These are phyloP conservation scores for Corinectria fuckeliana DNA, from an alignment of 2,329 filamentous ascomycete species.

Conservation along the genomic window DNA sequence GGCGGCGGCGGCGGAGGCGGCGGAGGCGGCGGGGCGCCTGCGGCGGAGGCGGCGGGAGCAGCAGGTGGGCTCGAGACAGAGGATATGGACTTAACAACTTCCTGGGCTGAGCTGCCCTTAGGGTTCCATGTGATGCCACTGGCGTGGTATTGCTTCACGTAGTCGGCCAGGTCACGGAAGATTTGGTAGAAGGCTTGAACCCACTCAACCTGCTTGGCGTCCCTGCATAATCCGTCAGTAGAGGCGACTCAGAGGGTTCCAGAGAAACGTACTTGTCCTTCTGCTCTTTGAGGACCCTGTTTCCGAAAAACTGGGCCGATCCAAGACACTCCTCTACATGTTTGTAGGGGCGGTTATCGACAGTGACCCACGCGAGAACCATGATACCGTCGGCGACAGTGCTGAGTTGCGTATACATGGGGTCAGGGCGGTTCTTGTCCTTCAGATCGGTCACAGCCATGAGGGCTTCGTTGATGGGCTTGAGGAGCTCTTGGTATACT, in stretches of 20 bases:
- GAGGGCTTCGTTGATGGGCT: slow-evolving; percentile 84
- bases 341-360: slow-evolving; percentile 82
- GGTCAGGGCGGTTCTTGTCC: slow-evolving; percentile 78
- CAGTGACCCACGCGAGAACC: slow-evolving; percentile 87
- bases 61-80: slow-evolving; percentile 45
- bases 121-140: slow-evolving; percentile 88
- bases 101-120: slow-evolving; percentile 73
- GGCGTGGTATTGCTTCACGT: slow-evolving; percentile 83
- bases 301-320: slow-evolving; percentile 91
- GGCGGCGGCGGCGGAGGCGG: slow-evolving; percentile 63
- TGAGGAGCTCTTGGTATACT: slow-evolving; percentile 77
- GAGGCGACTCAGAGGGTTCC: neutral
- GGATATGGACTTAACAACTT: slow-evolving; percentile 65
- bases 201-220: slow-evolving; percentile 83
- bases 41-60: slow-evolving; percentile 59
- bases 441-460: slow-evolving; percentile 80
- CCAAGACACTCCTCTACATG: slow-evolving; percentile 84
- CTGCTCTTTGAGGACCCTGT: slow-evolving; percentile 88
- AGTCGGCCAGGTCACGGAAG: slow-evolving; percentile 82
- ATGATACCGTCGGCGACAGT: slow-evolving; percentile 90
- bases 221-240: slow-evolving; percentile 55
- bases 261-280: slow-evolving; percentile 66
- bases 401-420: slow-evolving; percentile 81
- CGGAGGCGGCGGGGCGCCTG: slow-evolving; percentile 63
- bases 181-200: slow-evolving; percentile 91